A percentile compares a stretch with the other conserved stretches of the same genome.
phyloP scores from a whole-genome alignment of 2,329 filamentous ascomycete genomes.

The Claviceps monticola region DNA sequence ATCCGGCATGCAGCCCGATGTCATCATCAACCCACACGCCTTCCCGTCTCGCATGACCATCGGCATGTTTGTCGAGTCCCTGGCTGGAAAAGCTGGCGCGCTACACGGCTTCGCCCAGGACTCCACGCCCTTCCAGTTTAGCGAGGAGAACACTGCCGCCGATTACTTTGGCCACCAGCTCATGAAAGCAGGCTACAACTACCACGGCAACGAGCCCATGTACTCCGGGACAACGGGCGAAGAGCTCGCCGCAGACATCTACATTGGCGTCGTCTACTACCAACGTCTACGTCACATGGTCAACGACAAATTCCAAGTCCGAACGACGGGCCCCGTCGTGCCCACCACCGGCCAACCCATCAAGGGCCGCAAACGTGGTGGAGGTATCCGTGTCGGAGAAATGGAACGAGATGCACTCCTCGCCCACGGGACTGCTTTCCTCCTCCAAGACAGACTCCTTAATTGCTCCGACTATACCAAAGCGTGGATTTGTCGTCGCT shows the following conservation, averaged over 20 bases:
- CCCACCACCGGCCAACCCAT: conserved; percentile 88
- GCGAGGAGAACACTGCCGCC: conserved; percentile 78
- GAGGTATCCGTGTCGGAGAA: conserved; percentile 96
- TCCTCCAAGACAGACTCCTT: conserved; percentile 88
- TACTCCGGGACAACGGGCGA: conserved; percentile 95
- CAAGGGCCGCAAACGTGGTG: conserved; percentile 90
- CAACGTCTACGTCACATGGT: conserved; percentile 98
- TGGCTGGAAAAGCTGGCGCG: conserved; percentile 88
- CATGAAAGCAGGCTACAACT: conserved; percentile 91
- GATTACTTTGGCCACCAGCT: conserved; percentile 96
- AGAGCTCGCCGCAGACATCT: conserved; percentile 89
- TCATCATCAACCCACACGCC: conserved; percentile 98
- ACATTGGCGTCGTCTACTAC: conserved; percentile 95
- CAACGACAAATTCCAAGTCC: conserved; percentile 97
- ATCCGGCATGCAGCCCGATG: conserved; percentile 87
- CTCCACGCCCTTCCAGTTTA: conserved; percentile 87
- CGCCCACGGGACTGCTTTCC: conserved; percentile 86
- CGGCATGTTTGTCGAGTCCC: conserved; percentile 95
- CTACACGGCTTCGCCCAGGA: conserved; percentile 94
- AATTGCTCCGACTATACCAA: conserved; percentile 93
- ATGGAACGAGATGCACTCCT: conserved; percentile 96
- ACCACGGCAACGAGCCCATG: conserved; percentile 96
- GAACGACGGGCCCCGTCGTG: conserved; percentile 87
- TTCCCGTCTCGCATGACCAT: conserved; percentile 99
- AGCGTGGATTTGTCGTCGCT: conserved; percentile 78